Percentiles rank a stretch among this genome's conserved stretches.
Conservation (phyloP, 1,139 yeast genomes). For the Pichia sp. region DNA sequence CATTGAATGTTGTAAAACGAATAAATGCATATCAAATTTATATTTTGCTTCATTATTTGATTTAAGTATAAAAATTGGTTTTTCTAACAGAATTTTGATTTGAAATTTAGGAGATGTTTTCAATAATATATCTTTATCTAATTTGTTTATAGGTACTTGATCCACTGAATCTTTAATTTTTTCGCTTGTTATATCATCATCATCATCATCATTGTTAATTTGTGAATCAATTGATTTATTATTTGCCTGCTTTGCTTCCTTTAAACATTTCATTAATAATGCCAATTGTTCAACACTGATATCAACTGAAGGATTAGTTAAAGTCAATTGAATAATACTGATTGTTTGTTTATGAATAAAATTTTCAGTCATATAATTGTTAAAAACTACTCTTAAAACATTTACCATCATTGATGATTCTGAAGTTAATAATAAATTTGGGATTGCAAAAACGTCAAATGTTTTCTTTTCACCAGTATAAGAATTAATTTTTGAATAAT, state of each 20-base stretch:
- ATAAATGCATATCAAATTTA: slow-evolving; percentile 17
- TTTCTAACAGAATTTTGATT: slow-evolving; percentile 23
- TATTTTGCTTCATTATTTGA: slow-evolving; percentile 11
- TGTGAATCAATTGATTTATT: background rate
- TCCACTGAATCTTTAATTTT: too few relatives aligned
- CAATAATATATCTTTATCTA: slow-evolving; percentile 2
- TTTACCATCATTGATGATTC: slow-evolving; percentile 45
- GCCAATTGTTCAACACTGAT: slow-evolving; percentile 23
- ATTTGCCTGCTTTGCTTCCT: background rate
- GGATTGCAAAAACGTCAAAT: slow-evolving; percentile 44
- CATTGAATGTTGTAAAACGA: slow-evolving; percentile 21
- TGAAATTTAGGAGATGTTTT: slow-evolving; percentile 15
- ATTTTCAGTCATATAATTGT: slow-evolving; percentile 1
- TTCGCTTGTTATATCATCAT: background rate
- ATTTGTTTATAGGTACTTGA: background rate
- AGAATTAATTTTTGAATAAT: slow-evolving; percentile 28
- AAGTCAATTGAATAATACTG: slow-evolving; percentile 17
- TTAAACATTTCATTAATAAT: slow-evolving; percentile 16
- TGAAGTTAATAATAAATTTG: slow-evolving; percentile 46
- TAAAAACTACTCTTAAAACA: slow-evolving; percentile 15
- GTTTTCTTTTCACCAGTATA: slow-evolving; percentile 17
- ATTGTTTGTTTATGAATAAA: slow-evolving; percentile 16
- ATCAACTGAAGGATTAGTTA: slow-evolving; percentile 24
- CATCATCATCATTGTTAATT: background rate
- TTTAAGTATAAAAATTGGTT: slow-evolving; percentile 24